Conservation (phyloP, 2,329 filamentous ascomycete species). For the Plenodomus lindquistii region DNA sequence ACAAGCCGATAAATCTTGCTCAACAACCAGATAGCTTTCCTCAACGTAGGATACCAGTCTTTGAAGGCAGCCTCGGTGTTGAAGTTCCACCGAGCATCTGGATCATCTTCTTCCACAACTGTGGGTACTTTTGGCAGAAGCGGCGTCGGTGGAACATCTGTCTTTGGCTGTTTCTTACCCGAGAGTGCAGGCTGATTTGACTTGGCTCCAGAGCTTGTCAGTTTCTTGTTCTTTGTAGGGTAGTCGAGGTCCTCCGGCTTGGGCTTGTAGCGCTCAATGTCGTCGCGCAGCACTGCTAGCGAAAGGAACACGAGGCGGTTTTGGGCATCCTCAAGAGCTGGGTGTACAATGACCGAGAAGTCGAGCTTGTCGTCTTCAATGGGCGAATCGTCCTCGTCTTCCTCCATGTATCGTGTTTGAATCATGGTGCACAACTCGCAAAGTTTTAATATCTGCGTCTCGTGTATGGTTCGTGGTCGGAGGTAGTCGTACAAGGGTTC, state of each 20-base stretch:
- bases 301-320: conserved; percentile 68
- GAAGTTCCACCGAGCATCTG: conserved; percentile 56
- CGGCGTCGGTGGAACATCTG: conserved; percentile 37
- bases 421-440: conserved; percentile 69
- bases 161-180: conserved; percentile 55
- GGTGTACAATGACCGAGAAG: conserved; percentile 65
- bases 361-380: conserved; percentile 60
- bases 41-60: conserved; percentile 69
- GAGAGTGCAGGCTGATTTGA: conserved; percentile 54
- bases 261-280: conserved; percentile 68
- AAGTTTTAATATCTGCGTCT: conserved; percentile 67
- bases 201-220: conserved; percentile 47
- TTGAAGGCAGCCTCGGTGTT: conserved; percentile 61
- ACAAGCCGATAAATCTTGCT: conserved; percentile 72
- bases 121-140: conserved; percentile 53
- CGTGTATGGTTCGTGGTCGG: conserved; percentile 67
- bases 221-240: conserved; percentile 56
- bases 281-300: conserved; percentile 64
- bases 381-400: conserved; percentile 53
- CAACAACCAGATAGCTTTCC: conserved; percentile 69
- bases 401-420: conserved; percentile 66
- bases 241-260: conserved; percentile 69
- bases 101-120: conserved; percentile 56
- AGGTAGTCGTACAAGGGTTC: conserved; percentile 70
- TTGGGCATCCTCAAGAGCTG: conserved; percentile 69